Conservation (phyloP, 768 basidiomycete species). For the Tylopilus sp. region DNA sequence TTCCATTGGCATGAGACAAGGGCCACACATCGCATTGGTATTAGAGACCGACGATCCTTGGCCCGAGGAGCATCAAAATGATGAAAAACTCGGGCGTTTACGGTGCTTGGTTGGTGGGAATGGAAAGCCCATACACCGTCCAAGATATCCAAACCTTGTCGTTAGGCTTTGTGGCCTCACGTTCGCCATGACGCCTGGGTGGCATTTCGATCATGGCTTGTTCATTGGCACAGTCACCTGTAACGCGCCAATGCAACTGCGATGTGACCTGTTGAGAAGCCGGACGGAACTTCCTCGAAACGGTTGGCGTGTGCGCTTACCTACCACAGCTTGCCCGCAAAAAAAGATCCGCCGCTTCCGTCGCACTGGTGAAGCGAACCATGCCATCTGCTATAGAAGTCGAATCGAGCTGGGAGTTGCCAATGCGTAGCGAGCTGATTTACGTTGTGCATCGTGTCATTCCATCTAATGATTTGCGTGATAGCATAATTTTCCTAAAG, state of each 20-base stretch:
- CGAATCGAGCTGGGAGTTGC: not conserved
- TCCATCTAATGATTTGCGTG: slow-evolving; percentile 4
- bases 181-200: not conserved
- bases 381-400: not conserved
- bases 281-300: slow-evolving; percentile 1
- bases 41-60: not conserved
- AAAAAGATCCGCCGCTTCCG: not conserved
- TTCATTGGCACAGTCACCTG: not conserved
- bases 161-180: not conserved
- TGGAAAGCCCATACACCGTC: not conserved
- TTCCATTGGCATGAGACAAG: not conserved
- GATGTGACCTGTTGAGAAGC: too few relatives aligned
- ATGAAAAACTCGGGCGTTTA: not conserved
- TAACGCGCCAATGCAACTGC: not conserved
- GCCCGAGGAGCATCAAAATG: not conserved
- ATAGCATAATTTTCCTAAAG: not conserved
- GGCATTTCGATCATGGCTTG: not conserved
- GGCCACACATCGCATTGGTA: not conserved
- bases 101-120: not conserved
- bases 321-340: slow-evolving; percentile 1
- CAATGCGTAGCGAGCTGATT: not conserved
- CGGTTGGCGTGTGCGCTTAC: slow-evolving; percentile 12
- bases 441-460: not conserved
- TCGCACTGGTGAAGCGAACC: slow-evolving; percentile 7
- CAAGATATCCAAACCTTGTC: not conserved